Base-by-base conservation (phyloP, 441 rosid species). In the Arabidopsis lyrata region DNA sequence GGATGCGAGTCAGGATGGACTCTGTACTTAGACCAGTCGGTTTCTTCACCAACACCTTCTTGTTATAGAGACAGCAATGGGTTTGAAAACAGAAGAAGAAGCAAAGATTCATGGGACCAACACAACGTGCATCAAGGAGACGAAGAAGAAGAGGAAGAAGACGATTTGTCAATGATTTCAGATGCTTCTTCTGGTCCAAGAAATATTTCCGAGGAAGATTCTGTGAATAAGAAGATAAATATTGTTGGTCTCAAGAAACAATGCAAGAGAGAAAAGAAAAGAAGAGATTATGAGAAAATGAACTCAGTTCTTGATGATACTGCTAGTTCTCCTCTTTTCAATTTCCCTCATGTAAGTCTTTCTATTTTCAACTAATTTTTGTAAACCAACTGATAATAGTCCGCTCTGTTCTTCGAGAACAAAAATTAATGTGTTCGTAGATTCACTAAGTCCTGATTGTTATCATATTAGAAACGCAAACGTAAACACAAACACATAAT, bases 181-280 rank as follows among this genome's bases (percentile, higher is more conserved):
- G 99, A 94, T 81, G 99, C 99, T 45, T 92, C 99, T 75, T 94
- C 99, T n/a, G 99, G 97, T 15, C 97, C 99, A 66, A 94, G 92
- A 18, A 87, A 83, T 61, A 66, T 88, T 29, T 73, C 49, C 24
- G 89, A 87, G 59, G 88, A 86, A 62, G 81, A 54, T 12, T 66
- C 53, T 29, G 57, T 58, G 57, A 77, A 22, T 22, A 22, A 77
- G 45, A 70, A n/a, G 24, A 34, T 48, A 18, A 54, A 60, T 50
- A 42, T 29, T 22, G 76, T 66, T 18, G 66, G 76, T 48, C 78
- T 80, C 7, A 79, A 76, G 75, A 77, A 78, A 61, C 81, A 77
- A 62, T 78, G 68, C 52, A 75, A 36, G 42, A 80, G 81, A 70
- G 86, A 87, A 45, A 80, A 75, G 16, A 71, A 63, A 14, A 66